Evolutionary conservation across 164 flowering plant species (phyloP).

Genomic region (Saururus chinensis): DNA sequence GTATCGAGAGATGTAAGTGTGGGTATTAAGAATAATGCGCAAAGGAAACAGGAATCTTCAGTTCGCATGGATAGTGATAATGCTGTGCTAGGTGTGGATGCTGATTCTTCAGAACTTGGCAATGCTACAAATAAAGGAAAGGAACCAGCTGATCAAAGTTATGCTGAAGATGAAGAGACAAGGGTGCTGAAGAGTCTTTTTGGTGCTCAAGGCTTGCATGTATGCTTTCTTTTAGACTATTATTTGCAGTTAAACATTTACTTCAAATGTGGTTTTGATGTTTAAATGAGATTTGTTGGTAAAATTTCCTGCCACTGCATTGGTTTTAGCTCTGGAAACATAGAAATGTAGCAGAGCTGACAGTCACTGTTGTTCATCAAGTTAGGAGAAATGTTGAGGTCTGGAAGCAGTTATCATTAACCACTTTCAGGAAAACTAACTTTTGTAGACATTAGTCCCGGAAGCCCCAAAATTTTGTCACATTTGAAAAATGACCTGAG

Average conservation of each 20-base stretch:
- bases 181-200: slow-evolving; percentile 66
- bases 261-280: background rate
- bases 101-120: slow-evolving; percentile 9
- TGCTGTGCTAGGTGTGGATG: slow-evolving; percentile 14
- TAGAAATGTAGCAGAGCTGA: too few species aligned
- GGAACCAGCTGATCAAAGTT: slow-evolving; percentile 35
- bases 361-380: too few species aligned
- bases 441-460: background rate
- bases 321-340: too few species aligned
- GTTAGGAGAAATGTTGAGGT: too few species aligned
- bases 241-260: background rate
- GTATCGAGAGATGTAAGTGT: slow-evolving; percentile 55
- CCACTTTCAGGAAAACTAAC: background rate
- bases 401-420: too few species aligned
- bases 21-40: slow-evolving; percentile 25
- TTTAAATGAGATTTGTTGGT: too few species aligned
- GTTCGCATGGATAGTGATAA: slow-evolving; percentile 11
- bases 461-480: background rate
- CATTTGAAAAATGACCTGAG: too few species aligned
- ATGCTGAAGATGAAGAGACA: slow-evolving; percentile 59
- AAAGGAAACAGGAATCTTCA: slow-evolving; percentile 17
- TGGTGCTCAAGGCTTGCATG: slow-evolving; percentile 89
- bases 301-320: too few species aligned
- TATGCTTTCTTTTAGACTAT: slow-evolving; percentile 22
- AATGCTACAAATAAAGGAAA: slow-evolving; percentile 26